Percentiles rank a stretch among this genome's conserved stretches.
These are phyloP conservation scores for Rubia yunnanensis DNA, from an alignment of 257 asterid species.

Conservation along the genomic window DNA sequence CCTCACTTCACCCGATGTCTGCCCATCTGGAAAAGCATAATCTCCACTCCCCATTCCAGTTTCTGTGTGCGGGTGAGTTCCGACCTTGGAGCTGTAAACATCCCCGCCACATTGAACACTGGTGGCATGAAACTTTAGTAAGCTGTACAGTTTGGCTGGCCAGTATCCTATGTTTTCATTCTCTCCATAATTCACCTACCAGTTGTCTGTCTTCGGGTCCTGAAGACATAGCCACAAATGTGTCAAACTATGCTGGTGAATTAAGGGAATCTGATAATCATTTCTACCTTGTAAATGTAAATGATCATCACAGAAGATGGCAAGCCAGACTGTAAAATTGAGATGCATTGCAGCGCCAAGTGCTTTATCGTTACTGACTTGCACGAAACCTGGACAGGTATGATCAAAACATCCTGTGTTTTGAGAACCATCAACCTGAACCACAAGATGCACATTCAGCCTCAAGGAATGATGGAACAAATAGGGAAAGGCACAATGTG, in stretches of 20 bases:
- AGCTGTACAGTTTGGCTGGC: constrained; percentile 37
- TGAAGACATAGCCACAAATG: not conserved
- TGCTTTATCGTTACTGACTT: constrained; percentile 47
- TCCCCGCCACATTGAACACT: constrained; percentile 75
- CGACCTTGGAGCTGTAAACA: constrained; percentile 43
- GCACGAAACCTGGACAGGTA: constrained; percentile 25
- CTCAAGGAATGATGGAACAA: too few relatives aligned
- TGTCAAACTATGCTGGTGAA: not conserved
- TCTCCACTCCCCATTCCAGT: constrained; percentile 59
- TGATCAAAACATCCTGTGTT: constrained; percentile 3
- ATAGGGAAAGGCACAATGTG: too few relatives aligned
- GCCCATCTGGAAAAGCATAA: constrained; percentile 14
- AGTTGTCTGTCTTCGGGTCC: constrained; percentile 44
- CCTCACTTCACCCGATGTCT: constrained; percentile 29
- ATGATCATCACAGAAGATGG: constrained; percentile 31
- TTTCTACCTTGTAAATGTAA: constrained; percentile 40
- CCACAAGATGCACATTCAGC: not conserved
- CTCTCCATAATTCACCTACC: constrained; percentile 62
- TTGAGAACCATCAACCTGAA: not conserved
- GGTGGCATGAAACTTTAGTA: constrained; percentile 20
- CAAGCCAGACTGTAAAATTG: not conserved
- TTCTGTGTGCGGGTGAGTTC: constrained; percentile 31
- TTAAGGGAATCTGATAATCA: too few relatives aligned
- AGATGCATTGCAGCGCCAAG: constrained; percentile 62
- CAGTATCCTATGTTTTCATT: constrained; percentile 45